Evolutionary conservation across 495 filamentous ascomycete species (phyloP), one percentile per base, ranked within the genome.

Genomic region (Neurospora sp.): DNA sequence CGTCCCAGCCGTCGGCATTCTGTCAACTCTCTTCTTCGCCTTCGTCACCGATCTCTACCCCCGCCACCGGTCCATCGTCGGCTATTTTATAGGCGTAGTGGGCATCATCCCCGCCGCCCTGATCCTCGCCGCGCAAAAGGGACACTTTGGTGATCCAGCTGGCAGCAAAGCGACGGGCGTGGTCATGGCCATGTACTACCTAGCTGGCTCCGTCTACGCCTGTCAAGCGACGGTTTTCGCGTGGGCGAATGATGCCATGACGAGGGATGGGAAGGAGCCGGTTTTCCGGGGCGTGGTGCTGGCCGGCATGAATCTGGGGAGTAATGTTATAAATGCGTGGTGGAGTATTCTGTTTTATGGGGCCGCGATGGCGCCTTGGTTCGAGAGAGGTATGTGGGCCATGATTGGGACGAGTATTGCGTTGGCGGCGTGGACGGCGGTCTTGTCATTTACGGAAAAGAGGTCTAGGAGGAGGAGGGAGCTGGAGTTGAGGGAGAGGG

Each of bases 301-400:
- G 72, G 86, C 86, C 8, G 84, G 85, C 45, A 89, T 89, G 87
- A 89, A 90, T 72, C 80, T 88, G 82, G 84, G 86, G 7, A 87
- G 81, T 70, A 88, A 87, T 78, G 87, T 86, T 8, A 79, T 90
- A 0, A 87, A 89, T 76, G 86, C 87, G 5, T 90, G 86, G 86
- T 91, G 89, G 89, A 87, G 84, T 68, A 86, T 91, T 37, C 69
- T 91, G 18, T 91, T 91, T 77, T 91, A 91, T 73, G 85, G 84
- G 2, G 87, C 88, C 31, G 31, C 31, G 31, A 82, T 86, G 77
- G 89, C 89, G 59, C 89, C 89, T 16, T 83, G 83, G 76, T 91
- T 91, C 73, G 69, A 85, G 83, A 78, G 79, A 70, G 87, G 88
- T 4, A 89, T 88, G 87, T 89, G 85, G 82, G 86, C 88, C 48